Evolutionary conservation across 306 rosid genomes (phyloP), one percentile per base, ranked within the genome.

Genomic region (Carpinus fangiana): DNA sequence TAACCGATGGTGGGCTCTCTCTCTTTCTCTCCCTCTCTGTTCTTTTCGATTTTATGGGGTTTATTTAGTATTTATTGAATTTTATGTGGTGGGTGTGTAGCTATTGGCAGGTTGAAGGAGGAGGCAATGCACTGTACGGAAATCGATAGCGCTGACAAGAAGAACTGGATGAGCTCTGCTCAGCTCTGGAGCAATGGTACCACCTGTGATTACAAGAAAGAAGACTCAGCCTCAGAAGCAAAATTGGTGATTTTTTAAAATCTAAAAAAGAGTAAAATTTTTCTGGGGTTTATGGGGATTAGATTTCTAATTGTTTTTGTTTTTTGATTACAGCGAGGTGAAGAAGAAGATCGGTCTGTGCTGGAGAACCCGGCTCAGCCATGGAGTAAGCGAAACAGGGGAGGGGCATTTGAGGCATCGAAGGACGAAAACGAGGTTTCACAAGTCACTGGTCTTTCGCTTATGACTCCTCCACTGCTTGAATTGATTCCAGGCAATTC

Each of bases 121-220:
- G 90, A 86, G 56, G 85, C 66, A 67, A 2, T 80, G 13, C 76
- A 66, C 80, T 83, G 72, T 23, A 45, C 13, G 77, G 77, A 68
- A 85, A 72, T 55, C 7, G 81, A 85, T 47, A 62, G 46, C 17
- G 72, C 54, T 64, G 89, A 90, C 69, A 92, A 80, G 87, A 90
- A 84, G 74, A 89, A 56, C 47, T 85, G 89, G 89, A 73, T 88
- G 83, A 80, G 83, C 79, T 90, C 98, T 41, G 90, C 86, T 77
- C 95, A 93, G 76, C 84, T 93, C 1, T 91, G 95, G 97, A 88
- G 66, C 82, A 8, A 88, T 18, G 80, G 81, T 60, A 52, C 64
- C 82, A 84, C 83, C 74, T 60, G 23, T 7, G 82, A 74, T 69
- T 50, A 70, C 56, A 74, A 38, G 51, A 78, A 82, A 73, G 72